Percentiles rank a stretch among this genome's conserved stretches.
Evolutionary conservation across 345 rosid species (phyloP).

Genomic region (Microcos paniculata): DNA sequence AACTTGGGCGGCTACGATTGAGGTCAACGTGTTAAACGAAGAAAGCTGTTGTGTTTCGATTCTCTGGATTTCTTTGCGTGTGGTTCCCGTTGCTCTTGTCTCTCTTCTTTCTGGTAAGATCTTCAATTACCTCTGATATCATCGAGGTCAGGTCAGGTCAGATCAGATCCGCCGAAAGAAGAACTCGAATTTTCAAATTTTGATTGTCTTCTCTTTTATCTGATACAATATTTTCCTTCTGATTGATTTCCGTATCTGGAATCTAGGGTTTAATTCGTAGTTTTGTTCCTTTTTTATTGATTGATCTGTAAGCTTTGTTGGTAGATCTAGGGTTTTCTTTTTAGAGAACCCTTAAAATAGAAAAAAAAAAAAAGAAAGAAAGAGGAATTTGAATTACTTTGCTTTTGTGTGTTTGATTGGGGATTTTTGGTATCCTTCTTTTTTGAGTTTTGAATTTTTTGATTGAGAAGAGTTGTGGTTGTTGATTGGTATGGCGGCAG

Average conservation of each 20-base stretch:
- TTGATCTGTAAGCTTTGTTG: too few species aligned
- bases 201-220: neutral
- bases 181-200: neutral
- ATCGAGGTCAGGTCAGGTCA: neutral
- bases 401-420: neutral
- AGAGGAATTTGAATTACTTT: neutral
- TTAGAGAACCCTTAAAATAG: too few species aligned
- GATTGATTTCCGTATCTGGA: neutral
- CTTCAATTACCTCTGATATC: constrained; percentile 9
- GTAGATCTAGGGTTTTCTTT: neutral
- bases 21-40: neutral
- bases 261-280: neutral
- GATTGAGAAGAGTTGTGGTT: constrained; percentile 8
- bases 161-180: constrained; percentile 11
- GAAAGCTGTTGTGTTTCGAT: neutral
- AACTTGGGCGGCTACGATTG: neutral
- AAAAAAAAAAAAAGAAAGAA: neutral
- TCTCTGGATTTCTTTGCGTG: constrained; percentile 3
- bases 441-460: neutral
- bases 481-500: constrained; percentile 15
- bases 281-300: neutral
- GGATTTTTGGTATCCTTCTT: neutral
- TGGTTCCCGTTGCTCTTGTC: neutral
- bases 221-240: too few species aligned
- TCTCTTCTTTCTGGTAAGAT: constrained; percentile 13